Evolutionary conservation across 2,329 filamentous ascomycete species (phyloP).

Genomic region (Fusarium sp.): DNA sequence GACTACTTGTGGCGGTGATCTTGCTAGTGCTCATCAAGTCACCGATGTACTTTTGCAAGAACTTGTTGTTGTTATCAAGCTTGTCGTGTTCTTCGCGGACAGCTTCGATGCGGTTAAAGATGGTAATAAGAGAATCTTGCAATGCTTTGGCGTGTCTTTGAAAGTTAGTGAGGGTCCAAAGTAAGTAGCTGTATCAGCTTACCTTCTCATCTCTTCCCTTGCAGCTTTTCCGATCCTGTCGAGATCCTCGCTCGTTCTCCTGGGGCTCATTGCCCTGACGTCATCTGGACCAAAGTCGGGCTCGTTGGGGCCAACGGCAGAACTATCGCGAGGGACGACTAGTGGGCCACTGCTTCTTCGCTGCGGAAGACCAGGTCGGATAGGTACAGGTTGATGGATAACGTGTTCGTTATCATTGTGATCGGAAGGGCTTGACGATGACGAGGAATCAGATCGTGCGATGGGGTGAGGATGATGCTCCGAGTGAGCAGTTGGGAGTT

Average conservation of each 20-base stretch:
- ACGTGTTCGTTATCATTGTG: constrained; percentile 53
- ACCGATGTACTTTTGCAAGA: constrained; percentile 97
- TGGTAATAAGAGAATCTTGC: constrained; percentile 88
- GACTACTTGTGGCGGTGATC: constrained; percentile 70
- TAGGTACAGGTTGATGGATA: constrained; percentile 65
- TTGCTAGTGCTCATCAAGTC: constrained; percentile 91
- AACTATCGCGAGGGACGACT: constrained; percentile 82
- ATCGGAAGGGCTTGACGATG: constrained; percentile 51
- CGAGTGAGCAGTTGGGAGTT: constrained; percentile 40
- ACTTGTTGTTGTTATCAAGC: constrained; percentile 96
- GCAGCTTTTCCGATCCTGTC: constrained; percentile 89
- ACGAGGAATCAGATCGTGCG: constrained; percentile 55
- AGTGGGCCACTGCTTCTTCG: constrained; percentile 86
- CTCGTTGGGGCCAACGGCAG: constrained; percentile 78
- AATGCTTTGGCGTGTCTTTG: constrained; percentile 86
- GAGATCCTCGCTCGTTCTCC: constrained; percentile 90
- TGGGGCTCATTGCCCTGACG: constrained; percentile 93
- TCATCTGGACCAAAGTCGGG: constrained; percentile 87
- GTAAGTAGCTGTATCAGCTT: constrained; percentile 40
- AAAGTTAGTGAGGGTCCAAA: constrained; percentile 28
- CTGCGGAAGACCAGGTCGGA: constrained; percentile 76
- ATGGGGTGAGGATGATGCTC: constrained; percentile 52
- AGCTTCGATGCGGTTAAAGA: constrained; percentile 93
- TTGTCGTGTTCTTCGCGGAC: constrained; percentile 97
- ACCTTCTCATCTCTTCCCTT: constrained; percentile 73